A percentile compares a stretch with the other conserved stretches of the same genome.
Evolutionary conservation across 495 filamentous ascomycete species (phyloP).

Genomic region (Parathielavia hyrcaniae): DNA sequence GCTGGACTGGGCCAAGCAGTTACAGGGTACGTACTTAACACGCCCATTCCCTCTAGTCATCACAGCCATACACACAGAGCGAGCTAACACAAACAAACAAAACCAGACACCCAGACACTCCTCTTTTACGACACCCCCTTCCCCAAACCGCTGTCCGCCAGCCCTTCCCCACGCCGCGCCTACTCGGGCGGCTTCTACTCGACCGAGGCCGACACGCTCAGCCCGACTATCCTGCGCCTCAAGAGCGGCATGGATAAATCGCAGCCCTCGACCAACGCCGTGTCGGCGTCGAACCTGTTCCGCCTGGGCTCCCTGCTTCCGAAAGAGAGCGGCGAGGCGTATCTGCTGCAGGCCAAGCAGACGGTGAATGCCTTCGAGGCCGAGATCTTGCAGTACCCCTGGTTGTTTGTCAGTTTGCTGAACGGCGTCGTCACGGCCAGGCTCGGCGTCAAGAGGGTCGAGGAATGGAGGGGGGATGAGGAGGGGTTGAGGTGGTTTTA

Average conservation of each 20-base stretch:
- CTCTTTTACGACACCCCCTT: slow-evolving; percentile 56
- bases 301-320: slow-evolving; percentile 66
- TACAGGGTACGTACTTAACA: slow-evolving; percentile 57
- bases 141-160: slow-evolving; percentile 9
- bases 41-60: slow-evolving; percentile 41
- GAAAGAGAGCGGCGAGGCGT: slow-evolving; percentile 28
- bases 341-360: slow-evolving; percentile 58
- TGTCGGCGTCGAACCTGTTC: slow-evolving; percentile 76
- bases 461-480: slow-evolving; percentile 9
- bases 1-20: slow-evolving; percentile 72
- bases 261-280: slow-evolving; percentile 81
- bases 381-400: slow-evolving; percentile 87
- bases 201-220: slow-evolving; percentile 56
- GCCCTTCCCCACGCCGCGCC: slow-evolving; percentile 38
- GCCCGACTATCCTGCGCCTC: slow-evolving; percentile 75
- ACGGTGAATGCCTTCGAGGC: slow-evolving; percentile 80
- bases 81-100: slow-evolving; percentile 30
- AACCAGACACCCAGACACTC: slow-evolving; percentile 56
- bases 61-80: slow-evolving; percentile 20
- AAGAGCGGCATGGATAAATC: slow-evolving; percentile 92
- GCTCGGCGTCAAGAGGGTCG: slow-evolving; percentile 41
- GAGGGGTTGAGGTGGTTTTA: slow-evolving; percentile 7
- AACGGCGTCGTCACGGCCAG: slow-evolving; percentile 62
- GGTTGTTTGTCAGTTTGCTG: slow-evolving; percentile 75
- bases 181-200: slow-evolving; percentile 75